Base-by-base conservation (phyloP, 2,329 filamentous ascomycete species). In the Pyrenophora tritici-repentis region DNA sequence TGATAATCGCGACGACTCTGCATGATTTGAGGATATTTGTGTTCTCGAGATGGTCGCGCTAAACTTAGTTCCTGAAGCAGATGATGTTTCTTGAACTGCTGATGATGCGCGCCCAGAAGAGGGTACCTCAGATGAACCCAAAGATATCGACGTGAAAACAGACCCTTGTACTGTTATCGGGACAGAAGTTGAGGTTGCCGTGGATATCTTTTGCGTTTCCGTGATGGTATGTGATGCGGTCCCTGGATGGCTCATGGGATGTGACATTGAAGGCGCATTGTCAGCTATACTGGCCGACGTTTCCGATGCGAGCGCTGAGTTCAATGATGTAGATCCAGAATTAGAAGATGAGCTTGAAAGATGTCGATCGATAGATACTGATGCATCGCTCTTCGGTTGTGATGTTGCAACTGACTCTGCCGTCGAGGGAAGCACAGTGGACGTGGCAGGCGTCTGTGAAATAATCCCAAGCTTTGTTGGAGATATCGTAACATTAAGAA, bases 401-500 rank as follows among this genome's bases (percentile, higher is more conserved):
- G 35, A 3, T 16, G 29, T 52, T 17, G 39, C 26, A 13, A 14
- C 31, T 46, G 24, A 38, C 16, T 38, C 20, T 10, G n/a, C 34
- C 16, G 35, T 8, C 14, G 45, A 40, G 3, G 20, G 18, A 33
- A 36, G 17, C 13, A 41, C 22, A 16, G 12, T 17, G 17, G 31
- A 40, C 5, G 12, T 8, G 18, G 17, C 31, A 3, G 29, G 10
- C 18, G 22, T 14, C 7, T 6, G 18, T 4, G 24, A 36, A 4
- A 33, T 49, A 33, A 22, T 14, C 10, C 12, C 8, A 26, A 24
- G 6, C 9, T 4, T 37, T 13, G 46, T 38, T 10, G 39, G 34
- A 14, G 34, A 17, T 22, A 32, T 50, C 6, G 57, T 62, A 4
- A 29, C 35, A 41, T 62, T 60, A 12, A 8, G 32, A 16, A 50